A percentile compares a stretch with the other conserved stretches of the same genome.
Conservation (phyloP, 169 alveolate genomes). For the Plasmodium sp. region DNA sequence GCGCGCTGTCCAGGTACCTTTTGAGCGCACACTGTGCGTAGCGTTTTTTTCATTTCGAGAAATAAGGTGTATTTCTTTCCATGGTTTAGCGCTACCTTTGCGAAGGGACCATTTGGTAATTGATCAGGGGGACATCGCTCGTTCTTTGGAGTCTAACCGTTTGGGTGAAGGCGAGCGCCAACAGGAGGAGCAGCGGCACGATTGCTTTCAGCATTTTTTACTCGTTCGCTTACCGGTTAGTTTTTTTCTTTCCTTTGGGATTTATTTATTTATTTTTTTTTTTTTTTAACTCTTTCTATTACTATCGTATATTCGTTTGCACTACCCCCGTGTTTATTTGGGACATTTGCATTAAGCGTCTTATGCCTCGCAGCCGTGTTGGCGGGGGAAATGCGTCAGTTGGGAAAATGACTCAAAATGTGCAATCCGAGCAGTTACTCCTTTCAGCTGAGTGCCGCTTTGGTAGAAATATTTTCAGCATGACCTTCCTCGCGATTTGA, state of each 20-base stretch:
- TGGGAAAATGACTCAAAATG: neutral
- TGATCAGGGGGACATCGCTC: conserved; percentile 49
- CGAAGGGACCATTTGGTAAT: conserved; percentile 73
- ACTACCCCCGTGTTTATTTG: neutral
- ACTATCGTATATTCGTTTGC: neutral
- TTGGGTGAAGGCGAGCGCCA: conserved; percentile 3
- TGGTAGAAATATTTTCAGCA: neutral
- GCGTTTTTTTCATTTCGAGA: neutral
- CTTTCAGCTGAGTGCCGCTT: neutral
- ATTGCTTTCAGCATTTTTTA: conserved; percentile 23
- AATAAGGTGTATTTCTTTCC: neutral
- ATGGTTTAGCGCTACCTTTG: conserved; percentile 41
- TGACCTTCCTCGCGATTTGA: neutral
- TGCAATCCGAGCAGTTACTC: neutral
- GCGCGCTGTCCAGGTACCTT: neutral
- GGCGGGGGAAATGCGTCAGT: neutral
- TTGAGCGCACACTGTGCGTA: neutral
- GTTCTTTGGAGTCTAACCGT: neutral
- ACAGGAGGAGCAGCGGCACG: neutral
- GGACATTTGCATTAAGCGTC: neutral
- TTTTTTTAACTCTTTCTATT: neutral
- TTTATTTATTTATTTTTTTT: too few relatives aligned
- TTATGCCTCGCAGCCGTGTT: neutral
- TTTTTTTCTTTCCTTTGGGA: too few relatives aligned
- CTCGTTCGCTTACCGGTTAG: neutral